Percentiles rank a stretch among this genome's conserved stretches.
Evolutionary conservation across 345 rosid species (phyloP).

Genomic region (Geranium rotundifolium): DNA sequence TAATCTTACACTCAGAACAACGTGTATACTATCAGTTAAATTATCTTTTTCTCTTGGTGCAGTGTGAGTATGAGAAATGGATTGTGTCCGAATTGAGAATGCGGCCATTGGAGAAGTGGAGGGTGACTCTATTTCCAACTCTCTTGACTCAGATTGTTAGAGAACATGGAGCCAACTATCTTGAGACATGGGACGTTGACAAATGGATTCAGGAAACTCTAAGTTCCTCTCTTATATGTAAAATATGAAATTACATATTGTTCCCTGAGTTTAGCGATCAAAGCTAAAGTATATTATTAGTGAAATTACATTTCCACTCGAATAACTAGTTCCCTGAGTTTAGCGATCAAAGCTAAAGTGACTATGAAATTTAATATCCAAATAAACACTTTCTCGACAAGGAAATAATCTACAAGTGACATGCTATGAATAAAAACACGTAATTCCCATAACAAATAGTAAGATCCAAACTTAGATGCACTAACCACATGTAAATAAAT

Average conservation of each 20-base stretch:
- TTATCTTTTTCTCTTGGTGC: neutral
- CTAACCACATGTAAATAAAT: too few relatives aligned
- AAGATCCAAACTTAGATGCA: neutral
- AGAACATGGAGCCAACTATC: neutral
- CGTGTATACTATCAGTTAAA: neutral
- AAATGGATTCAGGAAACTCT: neutral
- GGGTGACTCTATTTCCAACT: neutral
- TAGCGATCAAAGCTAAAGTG: too few relatives aligned
- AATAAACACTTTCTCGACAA: too few relatives aligned
- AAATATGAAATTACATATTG: neutral
- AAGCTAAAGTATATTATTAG: too few relatives aligned
- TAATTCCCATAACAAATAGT: too few relatives aligned
- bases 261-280: neutral
- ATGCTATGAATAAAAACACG: too few relatives aligned
- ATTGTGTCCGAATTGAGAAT: neutral
- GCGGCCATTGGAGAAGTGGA: neutral
- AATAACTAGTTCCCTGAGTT: too few relatives aligned
- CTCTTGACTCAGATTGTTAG: neutral
- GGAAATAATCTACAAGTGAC: too few relatives aligned
- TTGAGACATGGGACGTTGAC: neutral
- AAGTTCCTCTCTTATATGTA: too few relatives aligned
- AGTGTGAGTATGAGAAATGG: neutral
- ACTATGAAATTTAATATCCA: too few relatives aligned
- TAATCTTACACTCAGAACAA: neutral
- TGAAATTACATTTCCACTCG: too few relatives aligned